A percentile compares a stretch with the other conserved stretches of the same genome.
These are phyloP conservation scores for Colletotrichum nymphaeae DNA, from an alignment of 2,329 filamentous ascomycete species.

Conservation along the genomic window DNA sequence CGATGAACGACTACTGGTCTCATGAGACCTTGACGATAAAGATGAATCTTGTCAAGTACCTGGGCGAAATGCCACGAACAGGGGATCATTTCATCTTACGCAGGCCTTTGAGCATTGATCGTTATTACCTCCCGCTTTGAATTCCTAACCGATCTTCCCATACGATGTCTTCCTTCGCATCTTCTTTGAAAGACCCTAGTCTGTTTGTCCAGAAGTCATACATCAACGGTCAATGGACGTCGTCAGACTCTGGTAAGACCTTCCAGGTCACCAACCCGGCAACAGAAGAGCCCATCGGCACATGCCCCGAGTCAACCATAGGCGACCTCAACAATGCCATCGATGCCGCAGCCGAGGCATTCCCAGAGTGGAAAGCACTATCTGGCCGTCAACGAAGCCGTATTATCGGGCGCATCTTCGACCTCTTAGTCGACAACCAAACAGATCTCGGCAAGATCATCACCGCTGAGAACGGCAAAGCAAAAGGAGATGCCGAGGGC, in stretches of 20 bases:
- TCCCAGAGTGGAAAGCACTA: conserved; percentile 65
- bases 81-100: no score
- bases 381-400: conserved; percentile 68
- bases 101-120: no score
- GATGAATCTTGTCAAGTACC: no score
- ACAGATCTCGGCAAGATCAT: conserved; percentile 72
- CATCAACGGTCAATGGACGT: conserved; percentile 19
- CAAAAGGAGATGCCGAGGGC: conserved; percentile 73
- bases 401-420: conserved; percentile 70
- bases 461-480: conserved; percentile 78
- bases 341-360: conserved; percentile 71
- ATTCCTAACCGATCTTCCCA: no score
- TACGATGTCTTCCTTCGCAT: background rate
- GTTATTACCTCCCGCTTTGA: no score
- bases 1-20: no score
- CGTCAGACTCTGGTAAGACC: background rate
- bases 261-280: conserved; percentile 67
- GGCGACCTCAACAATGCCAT: conserved; percentile 76
- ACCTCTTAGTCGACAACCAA: conserved; percentile 70
- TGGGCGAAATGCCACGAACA: no score
- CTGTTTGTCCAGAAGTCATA: conserved; percentile 21
- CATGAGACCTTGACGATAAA: background rate
- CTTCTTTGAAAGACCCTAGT: conserved; percentile 9
- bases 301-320: conserved; percentile 75
- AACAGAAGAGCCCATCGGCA: conserved; percentile 73